These are phyloP conservation scores for Xylaria sp. DNA, from an alignment of 2,329 filamentous ascomycete species.

Conservation along the genomic window DNA sequence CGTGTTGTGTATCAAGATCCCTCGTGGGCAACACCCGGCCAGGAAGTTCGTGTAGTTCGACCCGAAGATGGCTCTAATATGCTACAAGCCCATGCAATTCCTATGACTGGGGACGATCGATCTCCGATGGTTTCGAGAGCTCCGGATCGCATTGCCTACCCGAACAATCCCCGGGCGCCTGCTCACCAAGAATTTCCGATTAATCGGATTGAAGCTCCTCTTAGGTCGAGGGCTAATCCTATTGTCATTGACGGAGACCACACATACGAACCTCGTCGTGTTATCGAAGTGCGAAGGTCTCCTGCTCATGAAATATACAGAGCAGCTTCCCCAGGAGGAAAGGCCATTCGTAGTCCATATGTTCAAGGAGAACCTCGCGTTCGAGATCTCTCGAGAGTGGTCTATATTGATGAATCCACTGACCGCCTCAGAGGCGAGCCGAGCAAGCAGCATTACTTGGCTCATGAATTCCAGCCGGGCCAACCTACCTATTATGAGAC, in stretches of 20 bases:
- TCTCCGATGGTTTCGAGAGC: constrained; percentile 28
- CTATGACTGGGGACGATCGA: constrained; percentile 31
- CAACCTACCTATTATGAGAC: constrained; percentile 33
- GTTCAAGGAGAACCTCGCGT: constrained; percentile 33
- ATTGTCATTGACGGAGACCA: constrained; percentile 40
- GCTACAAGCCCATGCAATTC: constrained; percentile 35
- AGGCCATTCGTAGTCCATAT: constrained; percentile 30
- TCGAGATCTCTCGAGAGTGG: constrained; percentile 37
- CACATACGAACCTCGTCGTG: constrained; percentile 38
- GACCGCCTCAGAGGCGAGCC: constrained; percentile 31
- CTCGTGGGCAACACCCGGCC: constrained; percentile 33
- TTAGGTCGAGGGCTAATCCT: constrained; percentile 43
- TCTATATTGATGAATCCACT: constrained; percentile 41
- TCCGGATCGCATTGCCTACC: constrained; percentile 25
- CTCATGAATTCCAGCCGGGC: constrained; percentile 22
- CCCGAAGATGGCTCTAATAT: constrained; percentile 36
- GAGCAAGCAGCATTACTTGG: constrained; percentile 30
- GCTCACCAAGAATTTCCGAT: constrained; percentile 23
- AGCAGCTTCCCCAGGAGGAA: constrained; percentile 30
- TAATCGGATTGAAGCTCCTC: constrained; percentile 36
- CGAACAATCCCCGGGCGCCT: constrained; percentile 8
- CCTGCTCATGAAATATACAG: constrained; percentile 37
- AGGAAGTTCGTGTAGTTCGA: constrained; percentile 35
- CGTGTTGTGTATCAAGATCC: constrained; percentile 33
- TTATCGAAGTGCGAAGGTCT: constrained; percentile 42